Base-by-base conservation (phyloP, 2,329 filamentous ascomycete genomes). In the Torrubiella hemipterigena region DNA sequence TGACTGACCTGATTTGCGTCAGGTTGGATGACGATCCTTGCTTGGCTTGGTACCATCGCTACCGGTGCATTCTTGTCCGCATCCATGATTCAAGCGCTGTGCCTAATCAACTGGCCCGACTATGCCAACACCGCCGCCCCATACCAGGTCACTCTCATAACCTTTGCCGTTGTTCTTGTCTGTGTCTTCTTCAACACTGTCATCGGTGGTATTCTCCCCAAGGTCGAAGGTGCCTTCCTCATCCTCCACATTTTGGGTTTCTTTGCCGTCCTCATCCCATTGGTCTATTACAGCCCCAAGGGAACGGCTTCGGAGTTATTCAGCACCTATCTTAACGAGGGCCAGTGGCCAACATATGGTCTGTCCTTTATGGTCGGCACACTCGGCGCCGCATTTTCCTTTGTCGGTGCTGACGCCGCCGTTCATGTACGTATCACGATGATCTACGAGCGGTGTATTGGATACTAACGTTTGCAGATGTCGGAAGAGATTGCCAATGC, bases 401-500 rank as follows among this genome's bases (percentile, higher is more conserved):
- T 30, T 8, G 28, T 34, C 17, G 32, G 32, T 12, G 17, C 30
- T 3, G n/a, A n/a, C n/a, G n/a, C n/a, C n/a, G n/a, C n/a, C n/a
- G n/a, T n/a, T n/a, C n/a, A n/a, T n/a, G n/a, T n/a, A n/a, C n/a
- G n/a, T n/a, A n/a, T n/a, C n/a, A n/a, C n/a, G n/a, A n/a, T n/a
- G n/a, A n/a, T n/a, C n/a, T n/a, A n/a, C n/a, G n/a, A n/a, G n/a
- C n/a, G n/a, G n/a, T n/a, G n/a, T n/a, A n/a, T n/a, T n/a, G n/a
- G n/a, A n/a, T n/a, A n/a, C n/a, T n/a, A n/a, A n/a, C n/a, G n/a
- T n/a, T n/a, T 50, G 9, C 41, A 59, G 52, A 58, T 64, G 59
- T 50, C 52, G 1, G 63, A 67, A 35, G 63, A 66, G 36, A 58
- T 64, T 4, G 42, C 54, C 5, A 58, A 71, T 31, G 62, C 69